Evolutionary conservation across 2,329 filamentous ascomycete genomes (phyloP).

Genomic region (Colletotrichum paranaense): DNA sequence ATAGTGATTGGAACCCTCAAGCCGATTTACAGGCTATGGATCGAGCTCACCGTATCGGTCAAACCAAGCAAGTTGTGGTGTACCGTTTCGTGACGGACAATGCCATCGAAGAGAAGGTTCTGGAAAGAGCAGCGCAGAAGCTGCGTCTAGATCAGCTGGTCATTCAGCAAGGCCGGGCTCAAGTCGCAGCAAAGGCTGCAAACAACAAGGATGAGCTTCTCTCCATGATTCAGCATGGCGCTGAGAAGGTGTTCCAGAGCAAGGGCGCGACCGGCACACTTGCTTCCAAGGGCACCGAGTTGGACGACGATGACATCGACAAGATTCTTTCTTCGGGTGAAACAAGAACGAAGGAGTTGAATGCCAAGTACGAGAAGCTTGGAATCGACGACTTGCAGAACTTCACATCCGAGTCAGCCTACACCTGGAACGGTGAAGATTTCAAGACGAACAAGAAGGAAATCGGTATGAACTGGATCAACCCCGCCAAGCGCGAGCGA

Average conservation of each 20-base stretch:
- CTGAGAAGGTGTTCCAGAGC: conserved; percentile 89
- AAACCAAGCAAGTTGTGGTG: conserved; percentile 97
- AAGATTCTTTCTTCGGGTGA: conserved; percentile 88
- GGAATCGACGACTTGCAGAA: conserved; percentile 98
- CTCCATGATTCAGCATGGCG: conserved; percentile 98
- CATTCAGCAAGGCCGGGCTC: conserved; percentile 95
- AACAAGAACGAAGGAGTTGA: conserved; percentile 88
- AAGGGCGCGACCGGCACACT: conserved; percentile 74
- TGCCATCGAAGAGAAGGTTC: conserved; percentile 97
- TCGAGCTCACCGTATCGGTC: conserved; percentile 96
- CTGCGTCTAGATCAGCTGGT: conserved; percentile 95
- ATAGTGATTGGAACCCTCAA: conserved; percentile 99
- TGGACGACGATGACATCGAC: conserved; percentile 93
- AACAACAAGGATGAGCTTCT: conserved; percentile 96
- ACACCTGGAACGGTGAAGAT: conserved; percentile 98
- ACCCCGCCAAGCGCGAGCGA: conserved; percentile 96
- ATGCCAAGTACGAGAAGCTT: conserved; percentile 94
- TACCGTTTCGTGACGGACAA: conserved; percentile 98
- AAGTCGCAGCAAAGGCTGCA: conserved; percentile 89
- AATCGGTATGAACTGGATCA: conserved; percentile 95
- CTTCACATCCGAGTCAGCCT: conserved; percentile 96
- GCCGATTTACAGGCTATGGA: conserved; percentile 99
- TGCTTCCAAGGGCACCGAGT: conserved; percentile 68
- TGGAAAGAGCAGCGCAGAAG: conserved; percentile 97
- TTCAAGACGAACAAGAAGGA: conserved; percentile 94